Conservation (phyloP, 106 monocot genomes). For the Vanilla planifolia region DNA sequence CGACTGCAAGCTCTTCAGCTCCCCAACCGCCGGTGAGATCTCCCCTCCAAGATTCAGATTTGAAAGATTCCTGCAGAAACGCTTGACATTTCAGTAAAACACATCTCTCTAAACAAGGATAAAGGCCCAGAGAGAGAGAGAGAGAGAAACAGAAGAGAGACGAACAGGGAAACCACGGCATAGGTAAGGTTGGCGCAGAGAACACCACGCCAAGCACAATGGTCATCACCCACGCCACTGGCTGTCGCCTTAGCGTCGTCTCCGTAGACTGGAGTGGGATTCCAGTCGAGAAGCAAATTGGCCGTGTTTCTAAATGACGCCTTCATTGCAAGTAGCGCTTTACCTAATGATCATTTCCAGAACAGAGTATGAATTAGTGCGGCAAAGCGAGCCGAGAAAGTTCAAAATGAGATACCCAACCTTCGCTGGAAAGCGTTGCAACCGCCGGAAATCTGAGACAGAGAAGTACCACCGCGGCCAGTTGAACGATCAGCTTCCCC, state of each 20-base stretch:
- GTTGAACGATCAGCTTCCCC: background rate
- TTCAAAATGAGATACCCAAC: constrained; percentile 1
- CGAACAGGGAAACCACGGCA: constrained; percentile 61
- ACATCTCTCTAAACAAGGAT: too few species aligned
- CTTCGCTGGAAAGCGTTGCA: constrained; percentile 36
- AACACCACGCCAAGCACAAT: constrained; percentile 88
- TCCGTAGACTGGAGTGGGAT: background rate
- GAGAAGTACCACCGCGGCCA: constrained; percentile 16
- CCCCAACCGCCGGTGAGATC: constrained; percentile 79
- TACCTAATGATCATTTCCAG: constrained; percentile 25
- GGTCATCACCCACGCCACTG: constrained; percentile 12
- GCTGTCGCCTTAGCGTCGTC: constrained; percentile 8
- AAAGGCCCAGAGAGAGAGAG: too few species aligned
- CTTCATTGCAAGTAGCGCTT: constrained; percentile 50
- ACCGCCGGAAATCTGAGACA: constrained; percentile 3
- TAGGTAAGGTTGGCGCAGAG: constrained; percentile 59
- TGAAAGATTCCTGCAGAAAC: constrained; percentile 68
- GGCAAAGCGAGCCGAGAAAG: background rate
- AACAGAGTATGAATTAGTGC: background rate
- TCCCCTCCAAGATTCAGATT: constrained; percentile 92
- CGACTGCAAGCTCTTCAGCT: constrained; percentile 63
- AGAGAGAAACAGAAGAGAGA: background rate
- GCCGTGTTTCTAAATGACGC: constrained; percentile 64
- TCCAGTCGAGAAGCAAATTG: constrained; percentile 77
- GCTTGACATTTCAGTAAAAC: background rate